Evolutionary conservation across 1,284 basidiomycete species (phyloP), one percentile per base, ranked within the genome.

Genomic region (Vanrija humicola): DNA sequence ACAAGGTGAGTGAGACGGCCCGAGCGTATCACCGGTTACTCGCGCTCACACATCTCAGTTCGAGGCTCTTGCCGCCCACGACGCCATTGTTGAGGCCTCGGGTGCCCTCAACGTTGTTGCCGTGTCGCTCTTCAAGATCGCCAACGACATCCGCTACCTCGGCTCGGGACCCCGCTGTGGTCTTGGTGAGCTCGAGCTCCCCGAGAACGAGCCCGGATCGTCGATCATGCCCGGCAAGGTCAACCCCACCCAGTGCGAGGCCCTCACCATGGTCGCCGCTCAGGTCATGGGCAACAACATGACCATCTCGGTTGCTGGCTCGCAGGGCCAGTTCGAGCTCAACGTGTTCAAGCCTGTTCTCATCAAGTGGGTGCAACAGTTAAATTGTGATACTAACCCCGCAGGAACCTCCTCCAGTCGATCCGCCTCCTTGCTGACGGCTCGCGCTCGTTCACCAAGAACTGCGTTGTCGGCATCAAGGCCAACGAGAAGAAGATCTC

Each of bases 151-250:
- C 72, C 87, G 96, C 47, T 98, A 90, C 83, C 87, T 99, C 63
- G 96, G 88, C 34, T 98, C 95, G 50, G 96, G 96, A 54, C 96
- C 96, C 61, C 88, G 96, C 51, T 99, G 96, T 72, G 96, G 96
- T 60, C 83, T 98, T 46, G 96, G 96, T 38, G 96, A 99, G 79
- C 81, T 99, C 49, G 85, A 83, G 68, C 79, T 98, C 56, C 96
- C 96, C 19, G 96, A 98, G 80, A 99, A 99, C 77, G 96, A 99
- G 79, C 96, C 96, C 44, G 96, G 96, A 57, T 96, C 91, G 71
- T 96, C 92, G 60, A 98, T 99, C 80, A 99, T 99, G 96, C 96
- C 96, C 19, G 96, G 96, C 62, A 98, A 99, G 72, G 96, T 99
- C 57, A 99, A 99, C 80, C 96, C 96, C 16, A 99, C 96, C 5